These are phyloP conservation scores for Fusarium phyllophilum DNA, from an alignment of 2,329 filamentous ascomycete species.

Conservation along the genomic window DNA sequence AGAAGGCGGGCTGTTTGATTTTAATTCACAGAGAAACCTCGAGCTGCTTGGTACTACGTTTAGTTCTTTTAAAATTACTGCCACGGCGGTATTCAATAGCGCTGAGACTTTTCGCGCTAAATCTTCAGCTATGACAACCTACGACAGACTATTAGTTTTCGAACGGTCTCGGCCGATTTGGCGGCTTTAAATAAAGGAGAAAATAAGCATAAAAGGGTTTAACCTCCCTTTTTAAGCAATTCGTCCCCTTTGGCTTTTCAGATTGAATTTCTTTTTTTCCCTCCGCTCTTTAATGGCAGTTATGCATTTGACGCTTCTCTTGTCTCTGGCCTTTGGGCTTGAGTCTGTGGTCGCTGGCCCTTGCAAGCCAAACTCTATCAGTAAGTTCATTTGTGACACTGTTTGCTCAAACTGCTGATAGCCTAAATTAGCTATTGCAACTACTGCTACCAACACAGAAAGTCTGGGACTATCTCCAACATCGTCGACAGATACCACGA, in stretches of 20 bases:
- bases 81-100: background rate
- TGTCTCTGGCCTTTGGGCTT: background rate
- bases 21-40: background rate
- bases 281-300: background rate
- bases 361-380: background rate
- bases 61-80: background rate
- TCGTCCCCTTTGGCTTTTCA: background rate
- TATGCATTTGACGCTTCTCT: background rate
- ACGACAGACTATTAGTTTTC: background rate
- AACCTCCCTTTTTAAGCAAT: accelerated
- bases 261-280: background rate
- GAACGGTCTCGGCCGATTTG: background rate
- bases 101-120: background rate
- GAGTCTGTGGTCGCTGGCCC: background rate
- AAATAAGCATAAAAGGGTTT: background rate
- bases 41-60: background rate
- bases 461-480: background rate
- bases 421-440: background rate
- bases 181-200: background rate
- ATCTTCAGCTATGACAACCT: background rate
- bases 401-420: background rate
- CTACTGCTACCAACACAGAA: background rate
- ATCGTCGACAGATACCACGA: background rate
- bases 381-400: background rate
- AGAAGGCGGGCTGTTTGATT: accelerated